phyloP scores from a whole-genome alignment of 2,329 filamentous ascomycete species.

The Sporothrix variecibatus region DNA sequence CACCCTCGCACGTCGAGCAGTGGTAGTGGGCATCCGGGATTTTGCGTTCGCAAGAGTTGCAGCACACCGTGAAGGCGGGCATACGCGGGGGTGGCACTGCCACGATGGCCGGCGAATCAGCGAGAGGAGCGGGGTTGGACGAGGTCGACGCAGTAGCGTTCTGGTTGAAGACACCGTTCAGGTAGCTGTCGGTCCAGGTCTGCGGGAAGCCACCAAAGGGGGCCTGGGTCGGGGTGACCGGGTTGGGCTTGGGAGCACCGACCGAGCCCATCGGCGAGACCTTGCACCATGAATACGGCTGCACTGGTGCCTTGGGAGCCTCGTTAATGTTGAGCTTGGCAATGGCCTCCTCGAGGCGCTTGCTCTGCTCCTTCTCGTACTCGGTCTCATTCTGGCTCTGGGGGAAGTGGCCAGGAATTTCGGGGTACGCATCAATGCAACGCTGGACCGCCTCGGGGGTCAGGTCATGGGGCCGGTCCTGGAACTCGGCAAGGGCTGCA shows the following conservation, averaged over 20 bases:
- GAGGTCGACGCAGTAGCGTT: neutral
- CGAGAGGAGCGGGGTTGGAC: neutral
- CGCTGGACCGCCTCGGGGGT: conserved; percentile 24
- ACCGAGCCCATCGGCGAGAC: neutral
- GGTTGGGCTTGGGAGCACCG: neutral
- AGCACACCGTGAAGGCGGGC: conserved; percentile 76
- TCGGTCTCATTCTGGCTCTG: neutral
- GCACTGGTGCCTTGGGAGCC: neutral
- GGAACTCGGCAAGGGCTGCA: neutral
- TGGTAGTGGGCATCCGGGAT: conserved; percentile 88
- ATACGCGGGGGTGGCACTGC: neutral
- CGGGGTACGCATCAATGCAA: conserved; percentile 17
- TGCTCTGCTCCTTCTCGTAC: conserved; percentile 22
- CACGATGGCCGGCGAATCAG: neutral
- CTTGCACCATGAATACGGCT: neutral
- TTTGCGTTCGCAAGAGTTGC: conserved; percentile 81
- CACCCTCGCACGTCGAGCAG: conserved; percentile 88
- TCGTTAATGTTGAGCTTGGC: neutral
- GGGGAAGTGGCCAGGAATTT: conserved; percentile 27
- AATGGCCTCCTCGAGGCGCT: conserved; percentile 23
- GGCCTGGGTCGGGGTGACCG: too few species aligned
- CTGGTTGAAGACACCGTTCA: neutral
- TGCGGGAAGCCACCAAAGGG: neutral
- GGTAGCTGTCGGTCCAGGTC: neutral
- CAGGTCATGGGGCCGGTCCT: conserved; percentile 14